Base-by-base conservation (phyloP, 2,329 filamentous ascomycete genomes). In the Penicillium thymicola region DNA sequence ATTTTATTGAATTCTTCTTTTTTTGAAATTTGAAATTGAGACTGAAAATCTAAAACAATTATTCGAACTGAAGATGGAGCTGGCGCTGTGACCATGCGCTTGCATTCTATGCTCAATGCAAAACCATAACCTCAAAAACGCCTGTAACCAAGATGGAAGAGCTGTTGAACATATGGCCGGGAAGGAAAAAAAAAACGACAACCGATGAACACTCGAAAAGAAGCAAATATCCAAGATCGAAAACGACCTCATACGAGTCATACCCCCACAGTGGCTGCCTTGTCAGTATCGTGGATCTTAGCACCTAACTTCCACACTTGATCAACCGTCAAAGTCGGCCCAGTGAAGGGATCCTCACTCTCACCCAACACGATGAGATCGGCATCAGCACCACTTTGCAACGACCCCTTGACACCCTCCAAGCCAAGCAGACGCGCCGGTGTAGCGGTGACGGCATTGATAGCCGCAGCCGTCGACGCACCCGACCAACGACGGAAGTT, bases 271-370 rank as follows among this genome's bases (percentile, higher is more conserved):
- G 34, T 11, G 38, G 14, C 54, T 23, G 54, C 65, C 63, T 73
- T 73, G 16, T 66, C 70, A 13, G 57, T 52, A 63, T 77, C 75
- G 60, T 70, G 70, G 45, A 76, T 73, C 65, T 73, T 75, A 4
- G 70, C 67, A 4, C 75, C 75, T 30, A 72, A 68, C 61, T 77
- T 77, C 75, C 75, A 77, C 37, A 77, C 75, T 63, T 77, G 74
- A 52, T 75, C 70, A 21, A 77, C 69, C 2, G 65, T 72, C 65
- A 77, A 58, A 10, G 64, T 71, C 9, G 66, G 57, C 16, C 71
- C 71, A 21, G 67, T 63, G 46, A 68, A 67, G 11, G 66, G 56
- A 59, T 72, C 69, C 3, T 65, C 55, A 28, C 46, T 65, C 54
- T 77, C 75, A 4, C 70, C 69, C 48, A 77, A 53, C 6, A 77